Conservation (phyloP, 495 filamentous ascomycete genomes). For the Xylaria palmicola region DNA sequence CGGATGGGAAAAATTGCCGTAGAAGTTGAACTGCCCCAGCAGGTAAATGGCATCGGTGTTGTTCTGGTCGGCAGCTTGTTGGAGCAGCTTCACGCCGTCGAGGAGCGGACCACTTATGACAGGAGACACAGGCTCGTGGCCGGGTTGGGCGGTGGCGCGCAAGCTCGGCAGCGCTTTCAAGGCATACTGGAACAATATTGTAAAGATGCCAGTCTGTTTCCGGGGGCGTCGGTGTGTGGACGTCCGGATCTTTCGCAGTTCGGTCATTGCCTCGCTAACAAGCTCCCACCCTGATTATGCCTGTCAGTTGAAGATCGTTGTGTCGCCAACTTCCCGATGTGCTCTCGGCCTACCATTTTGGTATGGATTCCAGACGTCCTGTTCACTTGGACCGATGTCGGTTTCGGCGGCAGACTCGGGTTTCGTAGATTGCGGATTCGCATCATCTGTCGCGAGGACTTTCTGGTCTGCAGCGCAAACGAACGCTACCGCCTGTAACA, state of each 20-base stretch:
- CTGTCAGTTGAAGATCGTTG: constrained; percentile 11
- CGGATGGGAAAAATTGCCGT: constrained; percentile 90
- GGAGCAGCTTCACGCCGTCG: constrained; percentile 70
- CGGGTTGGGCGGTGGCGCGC: constrained; percentile 38
- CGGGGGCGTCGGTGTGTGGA: constrained; percentile 34
- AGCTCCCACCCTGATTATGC: constrained; percentile 44
- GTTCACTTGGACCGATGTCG: constrained; percentile 23
- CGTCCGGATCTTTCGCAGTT: constrained; percentile 43
- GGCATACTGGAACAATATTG: constrained; percentile 34
- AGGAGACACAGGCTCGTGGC: constrained; percentile 22
- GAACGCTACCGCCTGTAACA: constrained; percentile 44
- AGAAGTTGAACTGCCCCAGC: constrained; percentile 93
- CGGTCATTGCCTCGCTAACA: constrained; percentile 42
- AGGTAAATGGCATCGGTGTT: constrained; percentile 88
- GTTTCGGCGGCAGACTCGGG: constrained; percentile 31
- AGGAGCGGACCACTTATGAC: constrained; percentile 40
- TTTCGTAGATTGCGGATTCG: constrained; percentile 24
- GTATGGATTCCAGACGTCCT: constrained; percentile 28
- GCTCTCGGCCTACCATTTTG: constrained; percentile 27
- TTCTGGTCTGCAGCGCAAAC: constrained; percentile 37
- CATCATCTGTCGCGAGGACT: constrained; percentile 29
- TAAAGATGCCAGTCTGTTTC: constrained; percentile 40
- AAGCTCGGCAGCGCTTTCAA: constrained; percentile 44
- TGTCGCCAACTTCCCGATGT: not conserved
- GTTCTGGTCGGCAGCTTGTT: constrained; percentile 69